Percentiles rank a stretch among this genome's conserved stretches.
These are phyloP conservation scores for Nicotiana rustica DNA, from an alignment of 305 asterid genomes.

Conservation along the genomic window DNA sequence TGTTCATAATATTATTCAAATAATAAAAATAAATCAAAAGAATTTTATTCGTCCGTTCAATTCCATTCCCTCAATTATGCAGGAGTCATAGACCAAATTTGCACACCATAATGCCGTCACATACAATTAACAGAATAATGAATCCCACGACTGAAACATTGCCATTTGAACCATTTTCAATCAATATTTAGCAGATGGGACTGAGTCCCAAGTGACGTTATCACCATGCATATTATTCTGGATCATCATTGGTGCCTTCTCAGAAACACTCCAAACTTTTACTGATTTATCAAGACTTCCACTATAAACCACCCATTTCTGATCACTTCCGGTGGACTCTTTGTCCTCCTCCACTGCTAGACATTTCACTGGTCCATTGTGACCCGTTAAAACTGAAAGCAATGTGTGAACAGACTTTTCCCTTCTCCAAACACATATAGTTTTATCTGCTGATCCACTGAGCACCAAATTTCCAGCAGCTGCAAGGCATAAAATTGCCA, in stretches of 20 bases:
- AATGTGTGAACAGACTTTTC: constrained; percentile 55
- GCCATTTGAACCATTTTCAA: not conserved
- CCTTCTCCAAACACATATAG: constrained; percentile 71
- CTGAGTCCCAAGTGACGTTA: not conserved
- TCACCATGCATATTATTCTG: constrained; percentile 27
- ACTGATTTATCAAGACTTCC: constrained; percentile 74
- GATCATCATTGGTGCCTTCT: constrained; percentile 50
- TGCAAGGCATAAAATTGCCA: constrained; percentile 71
- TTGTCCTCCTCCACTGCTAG: constrained; percentile 65
- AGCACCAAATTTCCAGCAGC: constrained; percentile 59
- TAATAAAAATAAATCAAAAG: not conserved
- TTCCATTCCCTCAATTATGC: not conserved
- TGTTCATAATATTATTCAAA: not conserved
- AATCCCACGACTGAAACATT: not conserved
- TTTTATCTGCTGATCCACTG: constrained; percentile 74
- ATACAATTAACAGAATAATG: not conserved
- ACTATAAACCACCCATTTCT: constrained; percentile 59
- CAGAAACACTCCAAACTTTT: constrained; percentile 72
- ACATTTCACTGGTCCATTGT: constrained; percentile 72
- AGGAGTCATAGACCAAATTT: not conserved
- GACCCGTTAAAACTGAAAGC: constrained; percentile 58
- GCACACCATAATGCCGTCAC: not conserved
- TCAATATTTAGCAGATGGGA: constrained; percentile 7
- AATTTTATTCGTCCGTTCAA: not conserved
- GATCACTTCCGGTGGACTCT: constrained; percentile 37